These are phyloP conservation scores for Podila verticillata DNA, from an alignment of 192 early-diverging fungal species.

Conservation along the genomic window DNA sequence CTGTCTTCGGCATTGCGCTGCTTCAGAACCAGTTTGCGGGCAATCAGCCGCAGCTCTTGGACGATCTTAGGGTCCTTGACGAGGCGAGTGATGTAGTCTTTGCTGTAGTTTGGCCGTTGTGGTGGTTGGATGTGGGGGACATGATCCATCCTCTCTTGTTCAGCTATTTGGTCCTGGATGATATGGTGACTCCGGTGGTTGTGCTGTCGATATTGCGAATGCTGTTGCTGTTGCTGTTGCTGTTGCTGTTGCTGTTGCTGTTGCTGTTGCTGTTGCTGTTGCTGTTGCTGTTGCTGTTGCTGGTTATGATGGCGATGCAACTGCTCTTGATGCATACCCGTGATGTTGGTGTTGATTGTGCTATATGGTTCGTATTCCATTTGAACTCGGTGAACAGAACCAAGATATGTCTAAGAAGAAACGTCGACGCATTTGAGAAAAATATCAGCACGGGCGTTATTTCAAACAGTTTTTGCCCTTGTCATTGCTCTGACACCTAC, in stretches of 20 bases:
- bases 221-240: not conserved
- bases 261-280: no score
- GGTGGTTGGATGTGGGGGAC: not conserved
- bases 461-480: no score
- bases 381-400: not conserved
- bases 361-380: not conserved
- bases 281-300: no score
- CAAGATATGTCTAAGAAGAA: not conserved
- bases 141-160: no score
- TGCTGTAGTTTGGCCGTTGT: not conserved
- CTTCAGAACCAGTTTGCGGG: conserved; percentile 6
- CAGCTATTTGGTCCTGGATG: not conserved
- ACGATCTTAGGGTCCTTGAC: conserved; percentile 10
- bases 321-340: not conserved
- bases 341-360: not conserved
- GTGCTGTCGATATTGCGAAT: not conserved
- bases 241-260: not conserved
- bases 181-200: not conserved
- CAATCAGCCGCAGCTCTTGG: conserved; percentile 11
- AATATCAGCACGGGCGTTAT: no score
- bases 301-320: not conserved
- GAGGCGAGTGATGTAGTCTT: conserved; percentile 2
- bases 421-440: not conserved
- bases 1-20: conserved; percentile 5
- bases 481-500: no score